phyloP scores from a whole-genome alignment of 2,329 filamentous ascomycete genomes.

The Fonsecaea erecta region DNA sequence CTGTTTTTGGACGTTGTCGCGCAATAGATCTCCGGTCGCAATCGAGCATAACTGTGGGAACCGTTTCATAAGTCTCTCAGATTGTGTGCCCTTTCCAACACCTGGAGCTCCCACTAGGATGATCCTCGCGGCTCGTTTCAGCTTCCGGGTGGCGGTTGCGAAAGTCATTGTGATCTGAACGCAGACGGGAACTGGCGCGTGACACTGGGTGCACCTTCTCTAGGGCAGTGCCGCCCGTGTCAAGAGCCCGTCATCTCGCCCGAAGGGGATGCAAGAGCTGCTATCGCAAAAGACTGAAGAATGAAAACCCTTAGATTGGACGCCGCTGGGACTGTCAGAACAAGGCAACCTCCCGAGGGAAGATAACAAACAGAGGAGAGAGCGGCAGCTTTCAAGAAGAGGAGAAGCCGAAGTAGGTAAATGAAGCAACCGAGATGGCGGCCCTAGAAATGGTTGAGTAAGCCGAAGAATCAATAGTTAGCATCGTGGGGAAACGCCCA shows the following conservation, averaged over 20 bases:
- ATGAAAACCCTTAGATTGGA: background rate
- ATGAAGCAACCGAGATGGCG: slow-evolving; percentile 1
- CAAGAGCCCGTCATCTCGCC: slow-evolving; percentile 23
- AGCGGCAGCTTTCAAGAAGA: background rate
- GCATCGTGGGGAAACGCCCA: slow-evolving; percentile 11
- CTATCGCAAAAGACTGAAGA: background rate
- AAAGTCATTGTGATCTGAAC: slow-evolving; percentile 29
- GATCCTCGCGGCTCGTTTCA: slow-evolving; percentile 82
- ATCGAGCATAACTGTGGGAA: slow-evolving; percentile 90
- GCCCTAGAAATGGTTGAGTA: slow-evolving; percentile 7
- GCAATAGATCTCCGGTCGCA: slow-evolving; percentile 89
- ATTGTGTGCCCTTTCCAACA: slow-evolving; percentile 96
- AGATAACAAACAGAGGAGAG: background rate
- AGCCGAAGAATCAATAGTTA: slow-evolving; percentile 3
- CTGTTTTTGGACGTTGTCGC: slow-evolving; percentile 86
- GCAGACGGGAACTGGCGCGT: background rate
- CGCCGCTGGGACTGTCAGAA: background rate
- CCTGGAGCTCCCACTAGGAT: slow-evolving; percentile 96
- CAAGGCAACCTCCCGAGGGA: background rate
- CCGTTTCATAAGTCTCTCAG: slow-evolving; percentile 80
- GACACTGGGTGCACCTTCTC: background rate
- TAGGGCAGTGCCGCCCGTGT: slow-evolving; percentile 8
- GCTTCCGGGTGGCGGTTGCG: slow-evolving; percentile 52
- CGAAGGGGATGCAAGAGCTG: background rate
- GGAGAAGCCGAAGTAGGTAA: slow-evolving; percentile 2